Base-by-base conservation (phyloP, 2,329 filamentous ascomycete species). In the Akanthomyces lecanii region DNA sequence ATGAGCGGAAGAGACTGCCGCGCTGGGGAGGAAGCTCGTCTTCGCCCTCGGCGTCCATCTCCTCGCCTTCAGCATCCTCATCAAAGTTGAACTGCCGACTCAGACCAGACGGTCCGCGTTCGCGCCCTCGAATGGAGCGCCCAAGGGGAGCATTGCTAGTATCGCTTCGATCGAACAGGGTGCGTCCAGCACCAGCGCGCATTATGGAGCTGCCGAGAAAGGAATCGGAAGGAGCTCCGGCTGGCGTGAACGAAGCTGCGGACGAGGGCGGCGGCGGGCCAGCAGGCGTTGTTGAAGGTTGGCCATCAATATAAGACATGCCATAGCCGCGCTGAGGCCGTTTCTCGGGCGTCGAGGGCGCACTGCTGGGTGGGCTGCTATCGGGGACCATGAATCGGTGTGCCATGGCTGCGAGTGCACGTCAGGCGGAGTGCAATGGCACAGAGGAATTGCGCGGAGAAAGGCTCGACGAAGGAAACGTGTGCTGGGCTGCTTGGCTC, bases 151-250 rank as follows among this genome's bases (percentile, higher is more conserved):
- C 75, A 57, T 75, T 80, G 14, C 73, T 72, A 57, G 69, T 69
- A 42, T 75, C 77, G 30, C 69, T 72, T 28, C 69, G 68, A 23
- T 73, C 70, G 67, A 79, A 81, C 4, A 79, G 70, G 33, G 69
- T 79, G 65, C 72, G 74, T 14, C 70, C 73, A 11, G 68, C 67
- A 16, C 47, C 66, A 65, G 64, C 78, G 54, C 77, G 77, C 74
- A 82, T 75, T 60, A 84, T 78, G 44, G 83, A 85, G 72, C 82
- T 84, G 62, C 82, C 80, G 44, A 85, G 72, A 67, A 78, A 85
- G 14, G 81, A 81, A 36, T 78, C 81, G 25, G 83, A 82, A 0
- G 83, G 83, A 18, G 82, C 82, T 62, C 84, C 84, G 18, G 78
- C 77, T 1, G 83, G 82, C 1, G 83, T 85, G 72, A 85, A 85